A percentile compares a stretch with the other conserved stretches of the same genome.
Evolutionary conservation across 768 basidiomycete genomes (phyloP).

Genomic region (Rhodotorula kratochvilovae): DNA sequence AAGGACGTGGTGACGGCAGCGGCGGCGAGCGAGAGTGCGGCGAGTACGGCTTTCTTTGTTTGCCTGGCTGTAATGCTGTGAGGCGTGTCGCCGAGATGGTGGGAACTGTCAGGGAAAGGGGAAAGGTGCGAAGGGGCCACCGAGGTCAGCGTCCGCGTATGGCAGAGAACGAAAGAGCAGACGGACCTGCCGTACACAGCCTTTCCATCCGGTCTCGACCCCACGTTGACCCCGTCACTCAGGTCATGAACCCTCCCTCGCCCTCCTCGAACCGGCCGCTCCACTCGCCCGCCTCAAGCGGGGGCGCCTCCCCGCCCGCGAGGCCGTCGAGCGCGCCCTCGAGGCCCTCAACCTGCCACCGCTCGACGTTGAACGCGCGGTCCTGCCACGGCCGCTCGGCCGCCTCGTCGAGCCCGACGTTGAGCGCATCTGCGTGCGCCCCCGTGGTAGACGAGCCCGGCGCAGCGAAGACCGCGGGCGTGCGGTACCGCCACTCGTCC

Average conservation of each 20-base stretch:
- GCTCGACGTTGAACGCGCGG: constrained; percentile 12
- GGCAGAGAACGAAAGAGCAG: too few species aligned
- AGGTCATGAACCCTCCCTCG: not conserved
- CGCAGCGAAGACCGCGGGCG: constrained; percentile 10
- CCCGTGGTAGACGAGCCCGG: not conserved
- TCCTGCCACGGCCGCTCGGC: not conserved
- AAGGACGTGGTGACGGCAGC: too few species aligned
- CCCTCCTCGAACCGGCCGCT: not conserved
- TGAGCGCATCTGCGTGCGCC: not conserved
- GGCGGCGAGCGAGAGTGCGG: too few species aligned
- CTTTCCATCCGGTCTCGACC: too few species aligned
- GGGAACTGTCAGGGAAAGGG: too few species aligned
- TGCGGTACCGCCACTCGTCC: constrained; percentile 11
- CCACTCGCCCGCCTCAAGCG: not conserved
- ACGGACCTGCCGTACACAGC: too few species aligned
- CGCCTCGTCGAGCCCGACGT: not conserved
- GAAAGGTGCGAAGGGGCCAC: too few species aligned
- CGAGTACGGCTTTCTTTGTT: too few species aligned
- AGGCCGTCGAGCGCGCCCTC: not conserved
- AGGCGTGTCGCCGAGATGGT: too few species aligned
- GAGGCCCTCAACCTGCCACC: not conserved
- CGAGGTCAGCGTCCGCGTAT: too few species aligned
- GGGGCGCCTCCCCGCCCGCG: not conserved
- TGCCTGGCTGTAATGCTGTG: too few species aligned
- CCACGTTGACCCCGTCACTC: too few species aligned